A percentile compares a stretch with the other conserved stretches of the same genome.
These are phyloP conservation scores for Leccinellum albellum DNA, from an alignment of 768 basidiomycete genomes.

Conservation along the genomic window DNA sequence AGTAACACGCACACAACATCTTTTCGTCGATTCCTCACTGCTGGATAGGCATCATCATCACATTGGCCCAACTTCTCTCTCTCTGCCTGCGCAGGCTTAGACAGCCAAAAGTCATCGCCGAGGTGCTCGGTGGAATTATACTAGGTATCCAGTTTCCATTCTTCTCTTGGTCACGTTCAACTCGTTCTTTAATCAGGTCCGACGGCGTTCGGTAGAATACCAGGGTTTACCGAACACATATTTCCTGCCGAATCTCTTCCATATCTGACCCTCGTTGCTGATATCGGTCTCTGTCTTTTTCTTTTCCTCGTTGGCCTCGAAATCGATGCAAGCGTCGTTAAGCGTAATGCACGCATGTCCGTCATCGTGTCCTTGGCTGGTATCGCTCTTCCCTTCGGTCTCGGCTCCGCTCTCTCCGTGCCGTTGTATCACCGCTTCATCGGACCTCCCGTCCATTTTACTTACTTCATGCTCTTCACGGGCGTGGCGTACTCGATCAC, in stretches of 20 bases:
- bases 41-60: conserved; percentile 70
- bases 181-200: conserved; percentile 25
- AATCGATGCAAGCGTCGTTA: conserved; percentile 78
- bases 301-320: conserved; percentile 92
- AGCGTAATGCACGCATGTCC: conserved; percentile 68
- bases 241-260: conserved; percentile 72
- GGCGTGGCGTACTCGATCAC: conserved; percentile 90
- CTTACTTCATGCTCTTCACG: conserved; percentile 91
- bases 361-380: conserved; percentile 73
- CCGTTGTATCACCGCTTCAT: conserved; percentile 56
- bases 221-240: conserved; percentile 81
- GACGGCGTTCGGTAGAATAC: conserved; percentile 75
- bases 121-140: conserved; percentile 87
- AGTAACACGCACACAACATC: conserved; percentile 15
- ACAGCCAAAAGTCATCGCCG: conserved; percentile 85
- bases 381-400: conserved; percentile 82
- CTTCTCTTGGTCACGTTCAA: neutral
- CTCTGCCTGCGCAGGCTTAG: conserved; percentile 66
- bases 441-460: conserved; percentile 62
- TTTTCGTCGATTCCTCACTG: neutral
- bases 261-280: conserved; percentile 82
- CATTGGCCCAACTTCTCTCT: conserved; percentile 72
- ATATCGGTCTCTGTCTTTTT: conserved; percentile 84
- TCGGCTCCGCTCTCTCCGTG: conserved; percentile 71
- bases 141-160: conserved; percentile 56